Evolutionary conservation across 169 alveolate genomes (phyloP).

Genomic region (Cryptosporidium ubiquitum): DNA sequence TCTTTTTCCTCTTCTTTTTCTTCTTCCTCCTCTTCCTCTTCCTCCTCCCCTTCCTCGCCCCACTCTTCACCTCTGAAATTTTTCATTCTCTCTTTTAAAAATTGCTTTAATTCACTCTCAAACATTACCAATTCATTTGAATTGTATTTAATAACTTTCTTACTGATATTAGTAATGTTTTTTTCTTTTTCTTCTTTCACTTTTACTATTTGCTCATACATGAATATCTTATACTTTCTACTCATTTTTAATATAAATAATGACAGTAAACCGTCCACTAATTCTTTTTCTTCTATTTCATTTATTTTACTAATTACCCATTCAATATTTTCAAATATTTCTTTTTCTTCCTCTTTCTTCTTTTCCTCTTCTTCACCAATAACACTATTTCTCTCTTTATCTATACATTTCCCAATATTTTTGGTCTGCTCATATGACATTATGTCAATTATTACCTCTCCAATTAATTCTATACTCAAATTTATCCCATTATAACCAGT

Average conservation of each 20-base stretch:
- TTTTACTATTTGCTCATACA: background rate
- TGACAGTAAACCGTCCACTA: background rate
- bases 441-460: constrained; percentile 5
- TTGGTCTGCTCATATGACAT: background rate
- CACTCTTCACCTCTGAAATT: background rate
- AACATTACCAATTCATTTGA: background rate
- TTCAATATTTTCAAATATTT: background rate
- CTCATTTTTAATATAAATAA: background rate
- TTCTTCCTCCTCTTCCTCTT: background rate
- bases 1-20: background rate
- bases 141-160: background rate
- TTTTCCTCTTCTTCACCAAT: too few species aligned
- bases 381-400: background rate
- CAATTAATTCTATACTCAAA: background rate
- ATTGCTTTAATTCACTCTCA: background rate
- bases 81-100: background rate
- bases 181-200: too few species aligned
- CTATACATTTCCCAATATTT: background rate
- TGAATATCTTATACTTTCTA: too few species aligned
- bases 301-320: background rate
- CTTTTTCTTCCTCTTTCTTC: background rate
- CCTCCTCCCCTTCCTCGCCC: background rate
- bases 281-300: background rate
- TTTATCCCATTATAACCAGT: background rate
- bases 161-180: background rate